Base-by-base conservation (phyloP, 148 eudicot genomes). In the Dianthus caryophyllus region DNA sequence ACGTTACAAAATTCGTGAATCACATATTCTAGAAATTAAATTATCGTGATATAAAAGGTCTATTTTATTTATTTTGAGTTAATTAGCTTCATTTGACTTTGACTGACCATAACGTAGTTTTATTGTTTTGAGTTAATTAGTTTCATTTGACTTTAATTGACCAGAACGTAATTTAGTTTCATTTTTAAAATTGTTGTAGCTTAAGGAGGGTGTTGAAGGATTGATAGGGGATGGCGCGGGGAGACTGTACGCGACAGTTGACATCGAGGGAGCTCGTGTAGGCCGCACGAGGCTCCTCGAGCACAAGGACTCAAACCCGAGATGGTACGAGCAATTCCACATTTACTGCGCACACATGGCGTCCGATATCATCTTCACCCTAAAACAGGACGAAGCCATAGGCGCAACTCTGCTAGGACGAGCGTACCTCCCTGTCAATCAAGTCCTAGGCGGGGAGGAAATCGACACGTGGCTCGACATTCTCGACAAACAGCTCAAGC, bases 251-350 rank as follows among this genome's bases (percentile, higher is more conserved):
- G 81, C 78, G 16, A 66, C 87, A 4, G 67, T 83, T 7, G 87
- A 83, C 52, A 51, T 81, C 24, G 87, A 83, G 49, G 76, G 71
- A 52, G 82, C 84, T 9, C 74, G 82, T 50, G 80, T 78, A 16
- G 82, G 84, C 15, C 73, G 87, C 21, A 83, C 87, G 54, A 80
- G 84, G 56, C 65, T 83, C 15, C 73, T 83, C 17, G 70, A 51
- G 6, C 62, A 73, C 24, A 73, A 69, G 12, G 76, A 71, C 41
- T 36, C 78, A 0, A 83, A 81, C 65, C 87, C 84, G 8, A 51
- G 80, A 26, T 83, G 87, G 87, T 81, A 80, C 21, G 84, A 83
- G 65, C 73, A 78, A 10, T 81, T 83, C 44, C 87, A 83, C 83
- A 78, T 83, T 44, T 78, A 70, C 41, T 75, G 80, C n/a, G 87